Percentiles rank a stretch among this genome's conserved stretches.
Conservation (phyloP, 2,329 filamentous ascomycete genomes). For the Aspergillus hortae region DNA sequence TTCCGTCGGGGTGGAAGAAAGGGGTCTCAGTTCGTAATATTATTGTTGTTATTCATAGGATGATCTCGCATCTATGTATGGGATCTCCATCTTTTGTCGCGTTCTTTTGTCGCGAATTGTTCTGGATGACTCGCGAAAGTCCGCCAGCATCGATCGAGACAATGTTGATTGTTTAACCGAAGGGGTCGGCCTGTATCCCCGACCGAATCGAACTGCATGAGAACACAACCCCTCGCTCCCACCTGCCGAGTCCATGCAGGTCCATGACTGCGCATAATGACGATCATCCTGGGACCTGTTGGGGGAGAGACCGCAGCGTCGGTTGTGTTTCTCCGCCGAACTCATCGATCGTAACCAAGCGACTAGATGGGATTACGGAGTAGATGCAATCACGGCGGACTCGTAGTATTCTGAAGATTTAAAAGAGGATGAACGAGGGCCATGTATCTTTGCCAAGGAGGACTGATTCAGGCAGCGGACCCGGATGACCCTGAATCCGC, state of each 20-base stretch:
- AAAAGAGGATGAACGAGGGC: too few relatives aligned
- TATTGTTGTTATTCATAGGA: too few relatives aligned
- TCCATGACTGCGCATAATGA: background rate
- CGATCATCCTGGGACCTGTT: background rate
- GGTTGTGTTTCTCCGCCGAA: background rate
- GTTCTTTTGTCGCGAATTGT: background rate
- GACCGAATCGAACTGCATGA: background rate
- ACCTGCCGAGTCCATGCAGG: background rate
- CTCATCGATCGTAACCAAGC: background rate
- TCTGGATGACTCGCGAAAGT: background rate
- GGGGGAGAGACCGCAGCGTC: background rate
- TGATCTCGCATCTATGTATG: too few relatives aligned
- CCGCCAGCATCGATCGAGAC: background rate
- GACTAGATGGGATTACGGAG: too few relatives aligned
- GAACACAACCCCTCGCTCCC: background rate
- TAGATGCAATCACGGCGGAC: too few relatives aligned
- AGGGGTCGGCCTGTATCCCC: too few relatives aligned
- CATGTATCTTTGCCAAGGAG: too few relatives aligned
- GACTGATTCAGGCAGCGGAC: too few relatives aligned
- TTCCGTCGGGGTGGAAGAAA: background rate
- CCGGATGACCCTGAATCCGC: too few relatives aligned
- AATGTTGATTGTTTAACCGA: background rate
- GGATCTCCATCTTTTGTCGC: background rate
- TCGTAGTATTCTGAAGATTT: too few relatives aligned
- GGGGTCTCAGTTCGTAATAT: background rate